A percentile compares a stretch with the other conserved stretches of the same genome.
Conservation (phyloP, 345 rosid genomes). For the Isatis tinctoria region DNA sequence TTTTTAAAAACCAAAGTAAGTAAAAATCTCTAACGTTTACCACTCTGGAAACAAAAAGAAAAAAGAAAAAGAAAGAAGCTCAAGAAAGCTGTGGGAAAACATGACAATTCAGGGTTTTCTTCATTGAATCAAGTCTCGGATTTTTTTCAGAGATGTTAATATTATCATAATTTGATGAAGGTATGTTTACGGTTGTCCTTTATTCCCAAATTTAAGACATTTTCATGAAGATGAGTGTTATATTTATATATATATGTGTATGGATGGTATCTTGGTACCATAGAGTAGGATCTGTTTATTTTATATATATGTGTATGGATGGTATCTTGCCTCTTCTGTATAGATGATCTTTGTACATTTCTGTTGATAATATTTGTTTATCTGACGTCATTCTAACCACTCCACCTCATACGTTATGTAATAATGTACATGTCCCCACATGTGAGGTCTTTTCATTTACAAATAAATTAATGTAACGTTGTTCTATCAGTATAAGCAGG, state of each 20-base stretch:
- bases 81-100: constrained; percentile 37
- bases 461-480: background rate
- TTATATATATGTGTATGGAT: too few relatives aligned
- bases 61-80: constrained; percentile 19
- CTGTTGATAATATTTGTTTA: background rate
- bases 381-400: constrained; percentile 21
- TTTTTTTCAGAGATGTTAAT: background rate
- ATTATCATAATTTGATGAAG: background rate
- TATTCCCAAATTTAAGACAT: background rate
- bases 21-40: background rate
- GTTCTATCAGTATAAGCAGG: background rate
- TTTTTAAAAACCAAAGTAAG: background rate
- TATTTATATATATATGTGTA: background rate
- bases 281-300: background rate
- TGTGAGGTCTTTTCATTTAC: constrained; percentile 8
- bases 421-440: background rate
- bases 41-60: background rate
- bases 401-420: constrained; percentile 4
- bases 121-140: background rate
- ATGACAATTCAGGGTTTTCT: constrained; percentile 33
- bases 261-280: background rate
- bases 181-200: constrained; percentile 7
- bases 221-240: background rate
- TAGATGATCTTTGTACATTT: background rate
- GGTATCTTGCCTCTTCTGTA: background rate